Conservation (phyloP, 1,139 yeast genomes). For the Sugiyamaella neomexicana region DNA sequence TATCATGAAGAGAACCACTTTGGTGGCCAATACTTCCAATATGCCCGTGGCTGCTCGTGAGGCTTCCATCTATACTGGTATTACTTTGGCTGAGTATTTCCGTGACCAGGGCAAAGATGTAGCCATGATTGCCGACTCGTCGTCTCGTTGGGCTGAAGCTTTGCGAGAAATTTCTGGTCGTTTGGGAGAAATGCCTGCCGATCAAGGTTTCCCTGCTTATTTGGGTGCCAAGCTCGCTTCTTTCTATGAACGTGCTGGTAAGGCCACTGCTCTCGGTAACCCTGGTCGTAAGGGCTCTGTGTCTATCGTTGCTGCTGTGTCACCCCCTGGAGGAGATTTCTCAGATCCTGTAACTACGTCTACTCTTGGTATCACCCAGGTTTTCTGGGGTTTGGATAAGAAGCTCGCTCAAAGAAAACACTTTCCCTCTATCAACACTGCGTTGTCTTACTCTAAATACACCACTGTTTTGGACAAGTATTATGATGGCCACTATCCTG, state of each 20-base stretch:
- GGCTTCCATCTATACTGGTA: conserved; percentile 98
- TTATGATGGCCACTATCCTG: conserved; percentile 85
- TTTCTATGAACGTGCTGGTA: conserved; percentile 99
- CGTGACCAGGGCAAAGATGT: conserved; percentile 99
- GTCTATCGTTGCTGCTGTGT: conserved; percentile 98
- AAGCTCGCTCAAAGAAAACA: conserved; percentile 99
- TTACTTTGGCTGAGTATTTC: conserved; percentile 96
- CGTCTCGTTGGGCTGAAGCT: conserved; percentile 99
- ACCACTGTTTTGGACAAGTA: conserved; percentile 81
- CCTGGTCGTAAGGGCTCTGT: conserved; percentile 97
- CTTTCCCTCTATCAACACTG: conserved; percentile 97
- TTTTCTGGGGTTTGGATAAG: conserved; percentile 99
- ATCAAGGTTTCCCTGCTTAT: conserved; percentile 99
- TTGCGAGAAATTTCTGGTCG: conserved; percentile 99
- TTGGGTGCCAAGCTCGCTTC: conserved; percentile 98
- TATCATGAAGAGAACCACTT: conserved; percentile 98
- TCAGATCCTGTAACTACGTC: conserved; percentile 99
- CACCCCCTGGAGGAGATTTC: conserved; percentile 99
- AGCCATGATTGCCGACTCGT: conserved; percentile 99
- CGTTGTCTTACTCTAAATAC: conserved; percentile 95
- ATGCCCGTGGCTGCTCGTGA: conserved; percentile 99
- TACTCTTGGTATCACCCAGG: conserved; percentile 98
- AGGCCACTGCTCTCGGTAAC: conserved; percentile 90
- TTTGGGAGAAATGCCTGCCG: conserved; percentile 99
- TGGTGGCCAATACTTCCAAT: conserved; percentile 97